Evolutionary conservation across 2,329 filamentous ascomycete species (phyloP), one percentile per base, ranked within the genome.

Genomic region (Aspergillus sclerotialis): DNA sequence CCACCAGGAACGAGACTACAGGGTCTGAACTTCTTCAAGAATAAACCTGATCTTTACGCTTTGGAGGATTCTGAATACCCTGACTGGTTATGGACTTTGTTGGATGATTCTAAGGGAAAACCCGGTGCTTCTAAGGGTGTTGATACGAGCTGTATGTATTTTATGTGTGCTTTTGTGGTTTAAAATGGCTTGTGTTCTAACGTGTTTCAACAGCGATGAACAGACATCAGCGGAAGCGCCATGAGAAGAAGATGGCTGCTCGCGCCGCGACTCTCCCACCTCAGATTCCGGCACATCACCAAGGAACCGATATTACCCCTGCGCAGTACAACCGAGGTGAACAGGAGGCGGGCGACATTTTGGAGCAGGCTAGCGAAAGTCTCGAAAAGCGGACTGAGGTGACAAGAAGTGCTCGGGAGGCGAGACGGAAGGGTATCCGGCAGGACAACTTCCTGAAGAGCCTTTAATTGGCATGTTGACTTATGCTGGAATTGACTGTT

Each of bases 401-500:
- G 17, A 68, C 57, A 10, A 64, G 62, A 52, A 67, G 63, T 43
- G 60, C 63, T 15, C 56, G 67, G 37, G 55, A 55, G 11, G 65
- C 65, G 5, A 61, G 67, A 40, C 58, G 66, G 38, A 69, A 67
- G 52, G 52, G 49, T 11, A 69, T 70, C 34, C 56, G 64, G 40
- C 65, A 70, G 41, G 55, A 55, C 25, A 70, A 70, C 55, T 70
- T 68, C 58, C 53, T 70, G 52, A 62, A 63, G 35, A 64, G 65
- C 16, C 55, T 70, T 49, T 69, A 60, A 54, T 39, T 45, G 19
- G 10, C 7, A 23, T 23, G 19, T 30, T 13, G 7, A 14, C 23
- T 11, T 36, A 37, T 32, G 19, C 14, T 24, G 21, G 30, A 17
- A 18, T 24, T n/a, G 14, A 30, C 14, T 21, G 32, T 35, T 30